phyloP scores from a whole-genome alignment of 495 filamentous ascomycete species.

The Glarea lozoyensis region DNA sequence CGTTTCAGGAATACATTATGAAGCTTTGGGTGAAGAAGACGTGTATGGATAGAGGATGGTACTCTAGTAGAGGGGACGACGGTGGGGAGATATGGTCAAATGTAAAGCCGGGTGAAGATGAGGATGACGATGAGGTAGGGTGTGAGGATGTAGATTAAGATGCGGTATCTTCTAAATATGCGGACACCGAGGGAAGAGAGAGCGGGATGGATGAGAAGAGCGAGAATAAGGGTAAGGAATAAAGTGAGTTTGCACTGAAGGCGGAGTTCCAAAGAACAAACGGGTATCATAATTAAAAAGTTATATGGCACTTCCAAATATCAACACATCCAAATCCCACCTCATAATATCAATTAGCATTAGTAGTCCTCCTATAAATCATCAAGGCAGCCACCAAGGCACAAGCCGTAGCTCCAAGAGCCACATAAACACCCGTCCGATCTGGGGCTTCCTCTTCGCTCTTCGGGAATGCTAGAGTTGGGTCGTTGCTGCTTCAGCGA shows the following conservation, averaged over 20 bases:
- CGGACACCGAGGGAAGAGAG: background rate
- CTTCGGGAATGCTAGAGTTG: slow-evolving; percentile 79
- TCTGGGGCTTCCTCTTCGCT: slow-evolving; percentile 75
- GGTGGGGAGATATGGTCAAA: too few species aligned
- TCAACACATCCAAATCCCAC: too few species aligned
- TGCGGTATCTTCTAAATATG: background rate
- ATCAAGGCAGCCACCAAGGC: slow-evolving; percentile 74
- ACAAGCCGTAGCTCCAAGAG: slow-evolving; percentile 69
- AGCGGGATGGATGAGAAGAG: background rate
- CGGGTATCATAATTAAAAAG: too few species aligned
- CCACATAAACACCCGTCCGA: slow-evolving; percentile 76
- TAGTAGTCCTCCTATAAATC: slow-evolving; percentile 46
- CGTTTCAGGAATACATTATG: background rate
- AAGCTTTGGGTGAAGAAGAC: background rate
- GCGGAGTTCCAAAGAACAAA: too few species aligned
- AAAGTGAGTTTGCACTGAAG: background rate
- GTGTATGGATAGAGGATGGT: background rate
- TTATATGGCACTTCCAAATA: too few species aligned
- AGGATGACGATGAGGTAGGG: background rate
- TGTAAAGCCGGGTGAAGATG: too few species aligned
- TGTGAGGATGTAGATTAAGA: background rate
- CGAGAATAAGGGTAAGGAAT: background rate
- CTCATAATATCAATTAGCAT: slow-evolving; percentile 10
- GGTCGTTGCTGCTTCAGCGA: slow-evolving; percentile 84
- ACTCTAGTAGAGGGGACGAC: too few species aligned